Conservation (phyloP, 495 filamentous ascomycete species). For the Penicillium fimorum region DNA sequence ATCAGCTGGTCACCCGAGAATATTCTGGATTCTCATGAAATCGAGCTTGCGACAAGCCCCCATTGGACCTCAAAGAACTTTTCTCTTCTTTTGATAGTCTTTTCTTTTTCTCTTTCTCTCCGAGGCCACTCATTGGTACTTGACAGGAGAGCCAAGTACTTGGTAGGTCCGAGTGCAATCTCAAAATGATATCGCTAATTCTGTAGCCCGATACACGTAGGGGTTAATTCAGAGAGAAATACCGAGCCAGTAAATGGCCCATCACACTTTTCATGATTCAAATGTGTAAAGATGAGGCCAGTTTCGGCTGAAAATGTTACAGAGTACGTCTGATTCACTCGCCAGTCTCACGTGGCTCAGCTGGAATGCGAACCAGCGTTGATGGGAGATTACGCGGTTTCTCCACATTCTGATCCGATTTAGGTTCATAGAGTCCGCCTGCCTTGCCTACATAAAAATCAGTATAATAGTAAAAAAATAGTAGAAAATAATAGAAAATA, state of each 20-base stretch:
- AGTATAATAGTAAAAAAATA: too few species aligned
- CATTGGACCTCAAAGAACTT: not conserved
- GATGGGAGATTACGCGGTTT: constrained; percentile 26
- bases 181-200: not conserved
- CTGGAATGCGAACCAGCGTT: constrained; percentile 44
- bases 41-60: not conserved
- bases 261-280: not conserved
- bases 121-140: not conserved
- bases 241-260: not conserved
- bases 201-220: not conserved
- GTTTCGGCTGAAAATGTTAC: not conserved
- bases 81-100: not conserved
- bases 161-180: not conserved
- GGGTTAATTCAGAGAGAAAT: not conserved
- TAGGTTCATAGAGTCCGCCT: constrained; percentile 19
- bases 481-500: too few species aligned
- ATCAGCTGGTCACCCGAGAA: constrained; percentile 3
- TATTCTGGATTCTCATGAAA: not conserved
- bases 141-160: not conserved
- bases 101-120: not conserved
- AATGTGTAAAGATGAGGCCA: not conserved
- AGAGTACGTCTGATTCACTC: constrained; percentile 18
- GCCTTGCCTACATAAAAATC: constrained; percentile 22
- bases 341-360: constrained; percentile 21
- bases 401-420: constrained; percentile 16